Evolutionary conservation across 352 stramenopile genomes (phyloP).

Genomic region (Hyaloperonospora arabidopsidis): DNA sequence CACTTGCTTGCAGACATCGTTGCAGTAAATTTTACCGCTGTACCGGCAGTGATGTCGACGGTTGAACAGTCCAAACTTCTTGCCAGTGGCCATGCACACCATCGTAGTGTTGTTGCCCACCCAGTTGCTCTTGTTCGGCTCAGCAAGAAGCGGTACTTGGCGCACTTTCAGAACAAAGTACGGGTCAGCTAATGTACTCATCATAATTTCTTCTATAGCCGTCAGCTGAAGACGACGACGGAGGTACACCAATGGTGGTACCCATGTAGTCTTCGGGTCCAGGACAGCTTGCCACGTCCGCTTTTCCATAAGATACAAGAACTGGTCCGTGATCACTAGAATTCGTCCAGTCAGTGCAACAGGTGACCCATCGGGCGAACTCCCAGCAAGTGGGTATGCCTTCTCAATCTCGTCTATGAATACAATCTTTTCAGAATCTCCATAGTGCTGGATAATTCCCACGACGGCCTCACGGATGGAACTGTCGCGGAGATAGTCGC

Average conservation of each 20-base stretch:
- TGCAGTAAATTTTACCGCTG: constrained; percentile 82
- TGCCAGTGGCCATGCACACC: constrained; percentile 78
- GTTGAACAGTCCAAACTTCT: constrained; percentile 85
- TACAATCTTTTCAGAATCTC: constrained; percentile 76
- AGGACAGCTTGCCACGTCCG: constrained; percentile 45
- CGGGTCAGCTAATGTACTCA: constrained; percentile 76
- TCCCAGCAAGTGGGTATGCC: constrained; percentile 23
- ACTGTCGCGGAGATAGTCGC: constrained; percentile 70
- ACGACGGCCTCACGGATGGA: constrained; percentile 54
- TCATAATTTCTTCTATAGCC: constrained; percentile 63
- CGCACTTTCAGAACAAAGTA: constrained; percentile 69
- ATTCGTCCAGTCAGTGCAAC: constrained; percentile 37
- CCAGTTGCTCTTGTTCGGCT: constrained; percentile 80
- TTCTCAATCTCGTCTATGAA: constrained; percentile 78
- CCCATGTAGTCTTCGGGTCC: constrained; percentile 48
- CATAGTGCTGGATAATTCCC: constrained; percentile 62
- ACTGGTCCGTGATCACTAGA: constrained; percentile 61
- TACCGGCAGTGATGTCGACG: constrained; percentile 83
- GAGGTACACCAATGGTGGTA: constrained; percentile 61
- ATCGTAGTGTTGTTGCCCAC: constrained; percentile 77
- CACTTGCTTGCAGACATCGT: constrained; percentile 72
- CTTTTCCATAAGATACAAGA: constrained; percentile 78
- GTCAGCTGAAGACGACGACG: constrained; percentile 54
- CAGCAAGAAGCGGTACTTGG: constrained; percentile 39
- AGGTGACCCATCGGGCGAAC: constrained; percentile 26